Conservation (phyloP, 1,284 basidiomycete genomes). For the Ganoderma lucidum region DNA sequence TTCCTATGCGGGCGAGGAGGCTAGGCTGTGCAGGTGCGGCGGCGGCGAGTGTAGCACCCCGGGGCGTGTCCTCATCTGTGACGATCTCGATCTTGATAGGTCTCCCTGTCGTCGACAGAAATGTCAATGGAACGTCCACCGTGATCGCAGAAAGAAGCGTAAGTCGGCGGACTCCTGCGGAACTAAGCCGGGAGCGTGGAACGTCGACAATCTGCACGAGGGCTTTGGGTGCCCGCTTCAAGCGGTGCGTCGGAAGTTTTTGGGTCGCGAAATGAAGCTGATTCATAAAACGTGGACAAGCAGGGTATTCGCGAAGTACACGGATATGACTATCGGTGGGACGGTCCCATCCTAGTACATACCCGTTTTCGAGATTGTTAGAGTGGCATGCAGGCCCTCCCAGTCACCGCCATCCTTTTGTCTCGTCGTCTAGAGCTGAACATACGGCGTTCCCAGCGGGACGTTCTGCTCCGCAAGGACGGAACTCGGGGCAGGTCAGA, state of each 20-base stretch:
- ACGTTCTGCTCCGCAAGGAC: neutral
- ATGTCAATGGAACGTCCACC: neutral
- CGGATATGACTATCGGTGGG: neutral
- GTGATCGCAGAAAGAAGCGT: neutral
- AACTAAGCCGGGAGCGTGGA: too few species aligned
- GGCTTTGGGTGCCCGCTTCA: neutral
- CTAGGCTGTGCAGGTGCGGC: conserved; percentile 41
- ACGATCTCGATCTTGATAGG: conserved; percentile 76
- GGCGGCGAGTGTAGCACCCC: conserved; percentile 25
- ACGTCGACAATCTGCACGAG: too few species aligned
- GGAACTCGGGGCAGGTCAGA: neutral
- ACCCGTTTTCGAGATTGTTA: neutral
- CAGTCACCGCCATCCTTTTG: neutral
- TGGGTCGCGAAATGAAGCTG: neutral
- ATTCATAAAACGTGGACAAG: neutral
- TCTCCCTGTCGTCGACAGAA: conserved; percentile 51
- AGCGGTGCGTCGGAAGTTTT: neutral
- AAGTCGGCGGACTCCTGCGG: neutral
- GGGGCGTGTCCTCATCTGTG: conserved; percentile 49
- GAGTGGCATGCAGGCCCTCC: neutral
- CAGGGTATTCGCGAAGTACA: neutral
- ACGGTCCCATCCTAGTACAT: neutral
- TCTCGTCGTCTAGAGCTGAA: neutral
- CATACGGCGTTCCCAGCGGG: neutral
- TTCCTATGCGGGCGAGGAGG: conserved; percentile 46